Evolutionary conservation across 148 eudicot species (phyloP), one percentile per base, ranked within the genome.

Genomic region (Rhododendron henanense): DNA sequence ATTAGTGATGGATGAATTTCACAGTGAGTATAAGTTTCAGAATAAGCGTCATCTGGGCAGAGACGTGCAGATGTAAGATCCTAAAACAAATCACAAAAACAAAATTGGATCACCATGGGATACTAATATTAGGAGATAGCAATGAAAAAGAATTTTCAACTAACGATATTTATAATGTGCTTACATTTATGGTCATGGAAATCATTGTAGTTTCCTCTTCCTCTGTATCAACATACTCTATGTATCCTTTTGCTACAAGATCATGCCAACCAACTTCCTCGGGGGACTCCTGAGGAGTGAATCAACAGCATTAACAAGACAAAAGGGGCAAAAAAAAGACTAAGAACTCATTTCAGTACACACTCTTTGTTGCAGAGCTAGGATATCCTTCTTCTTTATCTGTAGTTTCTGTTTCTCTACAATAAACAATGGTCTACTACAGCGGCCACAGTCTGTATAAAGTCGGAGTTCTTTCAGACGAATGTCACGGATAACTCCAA

Each of bases 131-230:
- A 67, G 37, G 5, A 25, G 35, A 67, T 67, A 67, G 74, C 16
- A 10, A 67, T 61, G 31, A 39, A 65, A 23, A 14, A 41, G 5
- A 35, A 28, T 59, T 59, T 51, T 53, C 7, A n/a, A 23, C 11
- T 41, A 35, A 1, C 3, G 5, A 8, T 1, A 10, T 21, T 78
- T 1, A 1, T 78, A 16, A 33, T 9, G 35, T 79, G 85, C 94
- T 91, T 84, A 96, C 99, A 90, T 89, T 94, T 79, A 96, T 96
- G 23, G 98, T 96, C 98, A 96, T 95, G 87, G 98, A 94, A 88
- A 96, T 96, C 99, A 96, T 94, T 71, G 99, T 96, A 50, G 98
- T 96, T 88, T 96, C 99, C 86, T 96, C 99, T 91, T 96, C 99
- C 89, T 96, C 98, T 4, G 98, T 95, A 88, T 96, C 99, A 69